Base-by-base conservation (phyloP, 345 rosid genomes). In the Lenwebbia sp. region DNA sequence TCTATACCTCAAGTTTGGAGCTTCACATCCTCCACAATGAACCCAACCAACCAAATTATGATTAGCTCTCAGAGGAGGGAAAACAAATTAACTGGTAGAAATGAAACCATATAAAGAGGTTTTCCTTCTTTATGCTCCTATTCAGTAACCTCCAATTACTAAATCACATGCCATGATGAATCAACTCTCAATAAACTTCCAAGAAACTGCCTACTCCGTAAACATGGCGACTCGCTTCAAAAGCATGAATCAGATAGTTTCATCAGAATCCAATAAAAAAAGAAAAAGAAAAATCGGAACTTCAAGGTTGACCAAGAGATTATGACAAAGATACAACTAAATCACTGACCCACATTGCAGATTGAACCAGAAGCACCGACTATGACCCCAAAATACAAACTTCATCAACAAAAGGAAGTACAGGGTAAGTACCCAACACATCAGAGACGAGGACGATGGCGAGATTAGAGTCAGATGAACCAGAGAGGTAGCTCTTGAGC, bases 391-490 rank as follows among this genome's bases (percentile, higher is more conserved):
- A 6, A 62, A 14, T 62, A 33, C 40, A 62, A 62, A 14, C 40
- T 28, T 28, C 37, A 62, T 28, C 75, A 28, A 28, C 13, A 62
- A 62, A 87, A 54, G 25, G 50, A 47, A 49, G 40, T 62, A 14
- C 22, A 21, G 54, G 25, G 55, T 6, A 65, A 50, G 40, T 87
- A 90, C 93, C 93, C 60, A 87, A 93, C 85, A 85, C 44, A 89
- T 95, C 98, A 84, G 97, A 91, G 52, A 93, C 19, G 75, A 96
- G 94, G 88, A 96, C 87, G 86, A 95, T 74, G 57, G 96, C 95
- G 41, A 83, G 87, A 75, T 93, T 92, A 89, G 94, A 93, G 53
- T 91, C 88, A 8, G 87, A 82, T 85, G 98, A 88, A 56, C 95
- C 98, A 10, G 93, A 83, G 89, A 94, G 88, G 88, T 95, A 95